Evolutionary conservation across 441 rosid genomes (phyloP).

Genomic region (Croton laevigatus): DNA sequence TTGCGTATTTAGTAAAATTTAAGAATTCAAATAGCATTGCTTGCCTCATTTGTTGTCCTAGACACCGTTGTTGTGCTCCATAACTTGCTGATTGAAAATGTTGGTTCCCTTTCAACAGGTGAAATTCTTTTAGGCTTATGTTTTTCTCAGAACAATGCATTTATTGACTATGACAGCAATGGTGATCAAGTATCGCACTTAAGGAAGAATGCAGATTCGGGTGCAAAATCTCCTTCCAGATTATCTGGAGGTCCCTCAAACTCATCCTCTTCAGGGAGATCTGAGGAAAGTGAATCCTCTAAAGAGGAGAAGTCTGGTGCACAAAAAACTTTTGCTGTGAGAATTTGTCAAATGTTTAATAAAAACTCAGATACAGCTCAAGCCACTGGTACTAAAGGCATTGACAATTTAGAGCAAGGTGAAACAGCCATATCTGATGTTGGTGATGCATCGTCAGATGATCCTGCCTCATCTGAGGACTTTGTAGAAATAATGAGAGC

Average conservation of each 20-base stretch:
- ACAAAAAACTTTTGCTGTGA: slow-evolving; percentile 60
- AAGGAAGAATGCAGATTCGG: slow-evolving; percentile 35
- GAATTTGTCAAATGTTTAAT: slow-evolving; percentile 77
- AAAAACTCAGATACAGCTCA: slow-evolving; percentile 48
- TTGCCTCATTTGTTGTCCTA: slow-evolving; percentile 2
- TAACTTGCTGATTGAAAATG: not conserved
- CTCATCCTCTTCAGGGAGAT: slow-evolving; percentile 42
- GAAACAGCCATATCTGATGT: slow-evolving; percentile 40
- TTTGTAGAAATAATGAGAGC: slow-evolving; percentile 63
- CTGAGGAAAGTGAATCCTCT: slow-evolving; percentile 43
- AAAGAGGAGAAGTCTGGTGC: slow-evolving; percentile 51
- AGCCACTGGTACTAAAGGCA: slow-evolving; percentile 32
- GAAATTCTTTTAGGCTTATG: slow-evolving; percentile 68
- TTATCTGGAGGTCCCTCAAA: slow-evolving; percentile 34
- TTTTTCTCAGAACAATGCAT: slow-evolving; percentile 52
- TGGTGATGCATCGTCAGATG: slow-evolving; percentile 45
- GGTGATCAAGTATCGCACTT: slow-evolving; percentile 33
- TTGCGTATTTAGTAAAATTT: not conserved
- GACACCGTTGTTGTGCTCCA: not conserved
- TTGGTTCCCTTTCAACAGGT: slow-evolving; percentile 42
- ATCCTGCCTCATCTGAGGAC: slow-evolving; percentile 44
- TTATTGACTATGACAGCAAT: slow-evolving; percentile 31
- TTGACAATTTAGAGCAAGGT: slow-evolving; percentile 43
- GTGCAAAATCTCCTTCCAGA: slow-evolving; percentile 37
- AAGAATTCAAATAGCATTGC: slow-evolving; percentile 5